Conservation (phyloP, 2,329 filamentous ascomycete genomes). For the Curvularia verruculosa region DNA sequence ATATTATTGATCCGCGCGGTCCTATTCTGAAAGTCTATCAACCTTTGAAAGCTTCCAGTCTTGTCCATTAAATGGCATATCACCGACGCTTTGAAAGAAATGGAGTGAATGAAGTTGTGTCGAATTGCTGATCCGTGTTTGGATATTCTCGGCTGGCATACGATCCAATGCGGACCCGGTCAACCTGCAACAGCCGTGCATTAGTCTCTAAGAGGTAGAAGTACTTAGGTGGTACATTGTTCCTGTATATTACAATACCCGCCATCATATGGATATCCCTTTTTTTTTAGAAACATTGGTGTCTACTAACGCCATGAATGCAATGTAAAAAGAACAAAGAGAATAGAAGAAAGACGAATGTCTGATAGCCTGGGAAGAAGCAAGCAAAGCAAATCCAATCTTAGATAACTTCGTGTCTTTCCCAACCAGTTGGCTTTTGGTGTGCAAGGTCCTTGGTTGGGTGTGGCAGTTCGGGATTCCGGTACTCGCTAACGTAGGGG, state of each 20-base stretch:
- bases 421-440: constrained; percentile 76
- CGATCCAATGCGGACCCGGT: constrained; percentile 7
- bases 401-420: constrained; percentile 68
- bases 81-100: neutral
- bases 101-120: neutral
- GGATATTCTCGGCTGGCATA: neutral
- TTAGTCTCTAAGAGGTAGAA: constrained; percentile 8
- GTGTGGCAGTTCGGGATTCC: constrained; percentile 69
- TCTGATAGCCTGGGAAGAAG: neutral
- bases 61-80: neutral
- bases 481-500: constrained; percentile 85
- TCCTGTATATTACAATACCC: neutral
- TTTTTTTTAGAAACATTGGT: constrained; percentile 2
- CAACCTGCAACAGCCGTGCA: neutral
- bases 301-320: constrained; percentile 13
- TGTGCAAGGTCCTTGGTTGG: constrained; percentile 71
- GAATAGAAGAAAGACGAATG: neutral
- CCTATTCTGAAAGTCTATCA: constrained; percentile 5
- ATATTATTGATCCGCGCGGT: constrained; percentile 5
- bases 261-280: constrained; percentile 10
- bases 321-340: constrained; percentile 14
- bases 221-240: constrained; percentile 7
- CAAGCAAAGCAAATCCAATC: neutral
- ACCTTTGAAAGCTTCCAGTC: neutral
- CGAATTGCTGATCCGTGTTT: neutral